Conservation (phyloP, 352 stramenopile genomes). For the Pythium diclinum region DNA sequence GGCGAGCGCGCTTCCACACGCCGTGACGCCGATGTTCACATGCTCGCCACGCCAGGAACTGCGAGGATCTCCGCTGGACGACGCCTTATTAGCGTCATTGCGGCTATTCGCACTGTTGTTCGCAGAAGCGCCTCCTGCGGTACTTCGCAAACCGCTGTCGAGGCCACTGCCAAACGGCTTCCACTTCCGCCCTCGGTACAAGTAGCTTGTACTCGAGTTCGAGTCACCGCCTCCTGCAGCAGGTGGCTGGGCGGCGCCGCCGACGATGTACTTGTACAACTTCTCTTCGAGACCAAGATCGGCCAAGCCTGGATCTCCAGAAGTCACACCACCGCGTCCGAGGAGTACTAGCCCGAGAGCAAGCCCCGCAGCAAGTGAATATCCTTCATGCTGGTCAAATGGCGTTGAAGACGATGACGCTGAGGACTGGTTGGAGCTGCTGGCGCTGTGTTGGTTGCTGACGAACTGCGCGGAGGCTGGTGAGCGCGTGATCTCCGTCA, state of each 20-base stretch:
- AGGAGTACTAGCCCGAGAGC: constrained; percentile 96
- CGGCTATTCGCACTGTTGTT: neutral
- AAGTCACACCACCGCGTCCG: constrained; percentile 59
- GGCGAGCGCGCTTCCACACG: constrained; percentile 89
- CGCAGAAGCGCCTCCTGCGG: neutral
- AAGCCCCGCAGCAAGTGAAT: constrained; percentile 90
- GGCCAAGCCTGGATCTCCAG: constrained; percentile 85
- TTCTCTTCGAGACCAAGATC: constrained; percentile 97
- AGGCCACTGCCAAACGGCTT: constrained; percentile 39
- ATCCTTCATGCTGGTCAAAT: constrained; percentile 92
- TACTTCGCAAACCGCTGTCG: neutral
- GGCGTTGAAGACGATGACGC: constrained; percentile 40
- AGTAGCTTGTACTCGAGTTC: constrained; percentile 38
- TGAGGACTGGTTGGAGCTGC: constrained; percentile 21
- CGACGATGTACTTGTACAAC: constrained; percentile 94
- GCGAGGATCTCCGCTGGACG: constrained; percentile 2
- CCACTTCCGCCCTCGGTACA: constrained; percentile 73
- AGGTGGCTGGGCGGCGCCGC: constrained; percentile 41
- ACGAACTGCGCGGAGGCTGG: constrained; percentile 72
- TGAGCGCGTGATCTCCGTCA: constrained; percentile 94
- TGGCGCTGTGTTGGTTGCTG: constrained; percentile 26
- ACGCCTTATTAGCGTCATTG: constrained; percentile 1
- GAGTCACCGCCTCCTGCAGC: constrained; percentile 3
- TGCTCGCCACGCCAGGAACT: constrained; percentile 60
- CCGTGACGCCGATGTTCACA: constrained; percentile 96